These are phyloP conservation scores for Ascoidea rubescens DNA, from an alignment of 805 yeast genomes.

Conservation along the genomic window DNA sequence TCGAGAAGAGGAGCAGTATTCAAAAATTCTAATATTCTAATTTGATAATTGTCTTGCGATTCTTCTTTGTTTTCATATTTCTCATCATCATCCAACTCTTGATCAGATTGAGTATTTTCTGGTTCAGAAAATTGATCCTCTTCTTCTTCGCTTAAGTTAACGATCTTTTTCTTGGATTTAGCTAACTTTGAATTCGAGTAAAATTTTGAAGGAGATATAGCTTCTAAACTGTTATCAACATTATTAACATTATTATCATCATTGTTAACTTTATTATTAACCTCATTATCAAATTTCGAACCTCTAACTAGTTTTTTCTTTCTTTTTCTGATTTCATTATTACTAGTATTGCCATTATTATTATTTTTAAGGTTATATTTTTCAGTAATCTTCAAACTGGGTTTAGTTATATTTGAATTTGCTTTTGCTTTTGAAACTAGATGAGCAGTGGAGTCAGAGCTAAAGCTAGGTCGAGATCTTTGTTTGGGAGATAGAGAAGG, in stretches of 20 bases:
- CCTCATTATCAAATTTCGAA: slow-evolving; percentile 18
- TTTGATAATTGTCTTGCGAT: neutral
- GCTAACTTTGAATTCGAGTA: neutral
- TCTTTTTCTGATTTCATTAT: slow-evolving; percentile 12
- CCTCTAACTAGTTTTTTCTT: slow-evolving; percentile 27
- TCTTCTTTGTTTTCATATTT: slow-evolving; percentile 17
- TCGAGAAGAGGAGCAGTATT: slow-evolving; percentile 68
- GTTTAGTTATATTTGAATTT: slow-evolving; percentile 3
- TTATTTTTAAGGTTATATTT: neutral
- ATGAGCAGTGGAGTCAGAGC: neutral
- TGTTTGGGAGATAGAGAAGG: neutral
- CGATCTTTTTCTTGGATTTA: neutral
- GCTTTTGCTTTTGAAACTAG: slow-evolving; percentile 2
- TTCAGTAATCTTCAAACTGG: slow-evolving; percentile 9
- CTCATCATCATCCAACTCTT: slow-evolving; percentile 17
- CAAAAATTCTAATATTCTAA: slow-evolving; percentile 57
- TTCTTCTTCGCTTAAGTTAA: slow-evolving; percentile 18
- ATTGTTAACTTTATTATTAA: slow-evolving; percentile 16
- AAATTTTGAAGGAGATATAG: slow-evolving; percentile 8
- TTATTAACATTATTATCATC: slow-evolving; percentile 13
- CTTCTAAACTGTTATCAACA: slow-evolving; percentile 14
- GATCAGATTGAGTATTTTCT: slow-evolving; percentile 28
- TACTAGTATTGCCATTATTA: neutral
- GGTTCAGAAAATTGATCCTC: slow-evolving; percentile 36
- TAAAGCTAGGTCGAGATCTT: neutral